Percentiles rank a stretch among this genome's conserved stretches.
Conservation (phyloP, 768 basidiomycete species). For the Mycena epipterygia region DNA sequence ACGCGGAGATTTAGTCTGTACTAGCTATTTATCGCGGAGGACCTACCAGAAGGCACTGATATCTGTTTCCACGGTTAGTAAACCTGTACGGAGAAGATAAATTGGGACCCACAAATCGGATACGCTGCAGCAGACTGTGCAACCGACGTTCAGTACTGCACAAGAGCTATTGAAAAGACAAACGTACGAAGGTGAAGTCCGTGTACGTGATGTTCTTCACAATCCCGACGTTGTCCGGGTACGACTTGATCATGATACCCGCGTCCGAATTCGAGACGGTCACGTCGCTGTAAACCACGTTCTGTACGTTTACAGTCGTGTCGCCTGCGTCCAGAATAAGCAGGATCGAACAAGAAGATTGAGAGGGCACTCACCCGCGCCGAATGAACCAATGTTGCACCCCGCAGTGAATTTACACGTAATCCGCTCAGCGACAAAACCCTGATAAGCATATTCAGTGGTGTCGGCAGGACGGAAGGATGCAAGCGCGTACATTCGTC, state of each 20-base stretch:
- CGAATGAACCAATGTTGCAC: conserved; percentile 43
- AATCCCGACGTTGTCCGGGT: conserved; percentile 38
- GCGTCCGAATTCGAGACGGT: conserved; percentile 40
- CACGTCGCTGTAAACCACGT: conserved; percentile 40
- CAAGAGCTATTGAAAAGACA: background rate
- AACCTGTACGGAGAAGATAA: background rate
- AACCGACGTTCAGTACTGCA: background rate
- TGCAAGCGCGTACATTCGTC: conserved; percentile 30
- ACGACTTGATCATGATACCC: conserved; percentile 41
- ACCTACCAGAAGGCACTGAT: conserved; percentile 35
- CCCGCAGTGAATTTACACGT: conserved; percentile 39
- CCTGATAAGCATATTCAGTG: conserved; percentile 4
- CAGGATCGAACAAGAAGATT: background rate
- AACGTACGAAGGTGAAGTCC: conserved; percentile 31
- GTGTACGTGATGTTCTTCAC: conserved; percentile 40
- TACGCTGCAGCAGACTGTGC: conserved; percentile 22
- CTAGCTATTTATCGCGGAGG: background rate
- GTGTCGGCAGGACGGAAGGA: background rate
- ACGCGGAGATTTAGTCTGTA: background rate
- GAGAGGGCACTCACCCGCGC: conserved; percentile 16
- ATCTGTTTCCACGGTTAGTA: conserved; percentile 17
- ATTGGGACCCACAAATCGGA: conserved; percentile 22
- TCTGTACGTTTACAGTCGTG: conserved; percentile 39
- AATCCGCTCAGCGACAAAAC: conserved; percentile 36
- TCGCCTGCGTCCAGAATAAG: background rate